Evolutionary conservation across 2,329 filamentous ascomycete genomes (phyloP), one percentile per base, ranked within the genome.

Genomic region (Monosporascus sp.): DNA sequence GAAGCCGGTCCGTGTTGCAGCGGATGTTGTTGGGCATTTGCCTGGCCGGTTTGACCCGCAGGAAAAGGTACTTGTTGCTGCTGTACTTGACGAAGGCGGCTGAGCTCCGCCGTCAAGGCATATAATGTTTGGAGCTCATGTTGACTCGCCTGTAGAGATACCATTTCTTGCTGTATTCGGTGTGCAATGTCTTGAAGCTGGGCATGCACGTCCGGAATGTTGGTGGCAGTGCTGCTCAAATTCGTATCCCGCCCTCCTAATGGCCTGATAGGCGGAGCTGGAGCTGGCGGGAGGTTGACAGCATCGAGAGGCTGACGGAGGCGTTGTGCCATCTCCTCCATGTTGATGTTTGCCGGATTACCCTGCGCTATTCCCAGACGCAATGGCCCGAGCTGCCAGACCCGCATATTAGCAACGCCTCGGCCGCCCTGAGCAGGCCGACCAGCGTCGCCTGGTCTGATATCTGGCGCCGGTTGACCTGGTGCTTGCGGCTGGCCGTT

Each of bases 331-430:
- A 90, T 73, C 58, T 89, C 85, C 52, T 84, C 79, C 37, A 89
- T 78, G 54, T 89, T 79, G 38, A 89, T 78, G 53, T 89, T 82
- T 20, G 79, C 73, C 4, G 66, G 75, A 69, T 70, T 85, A 68
- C 70, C 87, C 75, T 89, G 85, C n/a, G 86, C 89, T 61, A 93
- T 89, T 0, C 87, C 89, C 22, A 94, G 73, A 27, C 88, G 77
- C 35, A 94, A 73, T 2, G 89, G 89, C 1, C 89, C 89, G 47
- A 94, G 72, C 60, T 89, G 87, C 61, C 87, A 85, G 52, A 89
- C 77, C 43, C 84, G 77, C 56, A 84, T 79, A 49, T 79, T 75
- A 14, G 65, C 68, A 44, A 46, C 57, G 8, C 58, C 62, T 15
- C 72, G 70, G 48, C 43, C 43, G 24, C 67, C 61, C 55, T 71